A percentile compares a stretch with the other conserved stretches of the same genome.
Evolutionary conservation across 805 yeast genomes (phyloP).

Genomic region (Candida saitoana): DNA sequence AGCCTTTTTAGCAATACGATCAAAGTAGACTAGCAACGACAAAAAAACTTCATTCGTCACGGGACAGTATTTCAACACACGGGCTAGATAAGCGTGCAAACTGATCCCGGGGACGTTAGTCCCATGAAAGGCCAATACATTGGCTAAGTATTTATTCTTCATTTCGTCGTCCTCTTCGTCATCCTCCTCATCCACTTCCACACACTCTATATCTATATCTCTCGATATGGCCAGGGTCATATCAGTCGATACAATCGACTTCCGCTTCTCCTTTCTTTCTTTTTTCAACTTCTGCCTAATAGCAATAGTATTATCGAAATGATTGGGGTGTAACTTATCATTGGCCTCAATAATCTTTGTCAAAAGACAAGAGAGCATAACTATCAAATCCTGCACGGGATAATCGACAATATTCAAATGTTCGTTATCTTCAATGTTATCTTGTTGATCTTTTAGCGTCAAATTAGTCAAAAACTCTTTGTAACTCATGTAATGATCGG

Average conservation of each 20-base stretch:
- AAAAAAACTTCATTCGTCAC: slow-evolving; percentile 96
- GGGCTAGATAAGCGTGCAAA: slow-evolving; percentile 79
- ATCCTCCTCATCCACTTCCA: slow-evolving; percentile 10
- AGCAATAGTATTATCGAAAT: slow-evolving; percentile 46
- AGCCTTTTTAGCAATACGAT: slow-evolving; percentile 83
- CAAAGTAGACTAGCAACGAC: slow-evolving; percentile 87
- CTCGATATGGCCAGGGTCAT: slow-evolving; percentile 7
- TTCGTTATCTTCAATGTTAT: slow-evolving; percentile 30
- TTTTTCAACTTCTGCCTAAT: slow-evolving; percentile 34
- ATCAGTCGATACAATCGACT: slow-evolving; percentile 6
- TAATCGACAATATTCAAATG: slow-evolving; percentile 75
- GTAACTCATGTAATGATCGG: slow-evolving; percentile 43
- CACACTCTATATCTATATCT: slow-evolving; percentile 6
- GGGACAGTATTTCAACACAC: slow-evolving; percentile 95
- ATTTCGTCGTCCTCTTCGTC: slow-evolving; percentile 39
- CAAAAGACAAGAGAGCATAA: slow-evolving; percentile 80
- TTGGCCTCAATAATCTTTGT: slow-evolving; percentile 88
- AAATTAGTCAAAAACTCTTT: slow-evolving; percentile 33
- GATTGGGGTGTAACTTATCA: slow-evolving; percentile 74
- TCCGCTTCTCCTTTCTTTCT: slow-evolving; percentile 26
- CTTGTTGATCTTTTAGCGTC: slow-evolving; percentile 14
- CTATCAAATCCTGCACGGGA: slow-evolving; percentile 73
- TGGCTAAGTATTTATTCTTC: slow-evolving; percentile 54
- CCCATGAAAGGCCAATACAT: slow-evolving; percentile 89
- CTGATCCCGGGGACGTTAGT: slow-evolving; percentile 95